Conservation (phyloP, 1,284 basidiomycete species). For the Fomitopsis schrenkii region DNA sequence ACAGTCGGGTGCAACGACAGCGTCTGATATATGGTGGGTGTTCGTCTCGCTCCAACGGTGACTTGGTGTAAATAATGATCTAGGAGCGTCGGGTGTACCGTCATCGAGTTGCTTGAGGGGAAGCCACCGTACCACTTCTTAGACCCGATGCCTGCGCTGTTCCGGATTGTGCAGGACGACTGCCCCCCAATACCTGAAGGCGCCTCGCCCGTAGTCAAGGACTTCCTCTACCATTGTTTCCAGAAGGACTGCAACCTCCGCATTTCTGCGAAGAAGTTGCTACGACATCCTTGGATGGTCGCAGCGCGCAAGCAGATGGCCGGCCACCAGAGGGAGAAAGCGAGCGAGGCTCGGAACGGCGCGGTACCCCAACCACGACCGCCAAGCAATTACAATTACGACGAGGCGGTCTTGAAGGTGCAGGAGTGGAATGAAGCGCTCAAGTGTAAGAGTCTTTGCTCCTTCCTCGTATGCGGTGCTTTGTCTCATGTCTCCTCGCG, state of each 20-base stretch:
- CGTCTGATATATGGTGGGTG: conserved; percentile 91
- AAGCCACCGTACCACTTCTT: conserved; percentile 95
- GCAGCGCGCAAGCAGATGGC: conserved; percentile 75
- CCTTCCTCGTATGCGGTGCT: neutral
- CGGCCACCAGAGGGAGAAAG: conserved; percentile 34
- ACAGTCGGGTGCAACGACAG: conserved; percentile 93
- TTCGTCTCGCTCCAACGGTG: neutral
- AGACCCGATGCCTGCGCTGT: conserved; percentile 97
- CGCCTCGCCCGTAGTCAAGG: conserved; percentile 90
- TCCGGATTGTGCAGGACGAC: conserved; percentile 97
- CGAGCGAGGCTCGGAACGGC: conserved; percentile 32
- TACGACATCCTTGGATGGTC: conserved; percentile 95
- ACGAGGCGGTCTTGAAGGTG: conserved; percentile 91
- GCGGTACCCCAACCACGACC: conserved; percentile 47
- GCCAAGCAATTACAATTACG: conserved; percentile 78
- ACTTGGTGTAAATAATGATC: conserved; percentile 6
- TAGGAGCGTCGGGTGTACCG: conserved; percentile 93
- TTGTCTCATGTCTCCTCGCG: conserved; percentile 2
- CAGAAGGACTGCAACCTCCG: conserved; percentile 96
- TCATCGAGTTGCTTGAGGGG: conserved; percentile 94
- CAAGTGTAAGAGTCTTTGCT: conserved; percentile 56
- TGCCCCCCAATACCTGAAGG: conserved; percentile 94
- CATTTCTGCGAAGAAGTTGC: conserved; percentile 89
- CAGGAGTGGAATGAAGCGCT: conserved; percentile 99
- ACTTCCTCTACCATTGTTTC: conserved; percentile 96